Conservation (phyloP, 148 eudicot genomes). For the Cornus suecica region DNA sequence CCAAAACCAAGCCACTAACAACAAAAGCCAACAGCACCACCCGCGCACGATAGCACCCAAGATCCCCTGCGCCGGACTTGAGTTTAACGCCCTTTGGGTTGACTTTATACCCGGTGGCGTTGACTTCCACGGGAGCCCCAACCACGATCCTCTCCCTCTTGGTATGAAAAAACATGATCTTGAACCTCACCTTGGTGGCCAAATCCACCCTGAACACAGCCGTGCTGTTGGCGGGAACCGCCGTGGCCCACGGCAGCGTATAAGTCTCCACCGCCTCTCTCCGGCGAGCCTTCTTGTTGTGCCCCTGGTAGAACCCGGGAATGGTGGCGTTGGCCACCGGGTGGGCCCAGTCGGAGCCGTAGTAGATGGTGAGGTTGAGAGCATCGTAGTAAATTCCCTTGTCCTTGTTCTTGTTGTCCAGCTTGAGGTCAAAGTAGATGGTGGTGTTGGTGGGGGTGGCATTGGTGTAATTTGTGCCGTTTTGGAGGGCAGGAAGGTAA, state of each 20-base stretch:
- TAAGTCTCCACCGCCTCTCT: slow-evolving; percentile 11
- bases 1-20: not conserved
- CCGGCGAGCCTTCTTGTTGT: slow-evolving; percentile 43
- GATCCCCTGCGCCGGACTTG: slow-evolving; percentile 34
- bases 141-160: slow-evolving; percentile 42
- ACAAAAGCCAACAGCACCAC: not conserved
- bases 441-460: slow-evolving; percentile 17
- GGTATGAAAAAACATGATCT: slow-evolving; percentile 51
- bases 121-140: slow-evolving; percentile 42
- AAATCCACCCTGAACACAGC: slow-evolving; percentile 53
- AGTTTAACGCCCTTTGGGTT: slow-evolving; percentile 45
- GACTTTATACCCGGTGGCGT: slow-evolving; percentile 31
- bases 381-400: slow-evolving; percentile 52
- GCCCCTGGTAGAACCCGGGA: slow-evolving; percentile 59
- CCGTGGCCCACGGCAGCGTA: slow-evolving; percentile 37
- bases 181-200: slow-evolving; percentile 49
- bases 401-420: slow-evolving; percentile 53
- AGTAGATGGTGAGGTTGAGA: slow-evolving; percentile 41
- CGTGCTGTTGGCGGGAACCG: slow-evolving; percentile 17
- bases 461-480: slow-evolving; percentile 18
- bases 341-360: slow-evolving; percentile 14
- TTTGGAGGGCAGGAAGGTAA: slow-evolving; percentile 58
- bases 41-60: not conserved
- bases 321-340: slow-evolving; percentile 27
- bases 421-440: slow-evolving; percentile 55